A percentile compares a stretch with the other conserved stretches of the same genome.
Evolutionary conservation across 306 rosid genomes (phyloP).

Genomic region (Lathyrus tuberosus): DNA sequence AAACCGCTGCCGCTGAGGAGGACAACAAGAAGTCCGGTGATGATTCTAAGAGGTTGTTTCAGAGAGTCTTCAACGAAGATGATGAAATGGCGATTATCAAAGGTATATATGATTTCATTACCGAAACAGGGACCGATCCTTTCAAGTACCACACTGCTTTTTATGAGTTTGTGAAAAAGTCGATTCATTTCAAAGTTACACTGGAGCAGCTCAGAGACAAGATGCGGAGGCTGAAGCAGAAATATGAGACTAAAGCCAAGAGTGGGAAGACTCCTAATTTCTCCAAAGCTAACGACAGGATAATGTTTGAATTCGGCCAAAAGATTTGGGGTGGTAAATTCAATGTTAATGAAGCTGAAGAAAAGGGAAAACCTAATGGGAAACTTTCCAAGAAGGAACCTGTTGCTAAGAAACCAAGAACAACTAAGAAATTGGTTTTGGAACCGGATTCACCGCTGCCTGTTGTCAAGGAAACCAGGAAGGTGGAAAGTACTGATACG

Average conservation of each 20-base stretch:
- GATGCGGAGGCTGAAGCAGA: slow-evolving; percentile 61
- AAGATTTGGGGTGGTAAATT: slow-evolving; percentile 52
- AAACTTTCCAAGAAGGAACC: slow-evolving; percentile 46
- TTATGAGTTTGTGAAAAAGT: slow-evolving; percentile 51
- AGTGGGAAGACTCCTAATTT: background rate
- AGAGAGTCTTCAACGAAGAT: slow-evolving; percentile 63
- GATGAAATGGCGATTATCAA: slow-evolving; percentile 55
- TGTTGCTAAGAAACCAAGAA: slow-evolving; percentile 26
- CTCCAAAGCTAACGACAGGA: slow-evolving; percentile 45
- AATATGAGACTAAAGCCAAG: slow-evolving; percentile 16
- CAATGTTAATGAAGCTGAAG: background rate
- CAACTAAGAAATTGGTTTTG: slow-evolving; percentile 4
- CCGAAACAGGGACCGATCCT: slow-evolving; percentile 44
- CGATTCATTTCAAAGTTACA: slow-evolving; percentile 45
- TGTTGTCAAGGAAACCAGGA: background rate
- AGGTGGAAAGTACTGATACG: slow-evolving; percentile 26
- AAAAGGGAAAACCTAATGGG: slow-evolving; percentile 36
- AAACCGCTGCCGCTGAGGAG: slow-evolving; percentile 29
- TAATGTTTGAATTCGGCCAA: slow-evolving; percentile 49
- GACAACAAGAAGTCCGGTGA: slow-evolving; percentile 45
- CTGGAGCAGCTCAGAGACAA: slow-evolving; percentile 54
- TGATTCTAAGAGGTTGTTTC: slow-evolving; percentile 49
- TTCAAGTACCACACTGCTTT: slow-evolving; percentile 37
- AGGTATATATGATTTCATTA: slow-evolving; percentile 49
- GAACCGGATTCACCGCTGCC: background rate